Evolutionary conservation across 768 basidiomycete genomes (phyloP), one percentile per base, ranked within the genome.

Genomic region (Agrocybe pediades): DNA sequence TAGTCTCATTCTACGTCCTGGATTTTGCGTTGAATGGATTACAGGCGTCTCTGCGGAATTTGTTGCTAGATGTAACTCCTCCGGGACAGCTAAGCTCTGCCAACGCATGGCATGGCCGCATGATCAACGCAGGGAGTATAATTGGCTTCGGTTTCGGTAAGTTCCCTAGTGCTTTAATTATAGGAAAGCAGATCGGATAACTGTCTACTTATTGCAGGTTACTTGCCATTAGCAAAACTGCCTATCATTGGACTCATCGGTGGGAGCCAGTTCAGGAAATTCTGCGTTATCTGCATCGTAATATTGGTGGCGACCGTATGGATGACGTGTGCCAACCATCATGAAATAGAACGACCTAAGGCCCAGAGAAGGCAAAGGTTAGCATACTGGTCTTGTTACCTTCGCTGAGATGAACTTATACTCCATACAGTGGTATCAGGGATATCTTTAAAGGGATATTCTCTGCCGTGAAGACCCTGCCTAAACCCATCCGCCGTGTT

Each of bases 21-120:
- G 97, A 99, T 70, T 99, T 99, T 65, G 92, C 94, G n/a, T 79
- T 99, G 53, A 99, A 99, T 68, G 97, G 92, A 3, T 71, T 96
- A 42, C 93, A 96, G 78, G 92, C 92, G 2, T 96, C 94, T 9
- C 75, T 98, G 27, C 79, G 95, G 46, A 97, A 97, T 69, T 83
- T 99, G n/a, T 78, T 98, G 11, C 79, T 99, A 54, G 97, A 99
- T 66, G 74, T 96, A 46, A 84, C 92, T 0, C 95, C 97, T 6
- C 83, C 91, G 13, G 83, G 87, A 56, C 96, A 98, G 68, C 82
- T 98, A 11, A 94, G 88, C 51, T 81, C 86, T n/a, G 94, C 89
- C 3, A 99, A 98, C 72, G 97, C 97, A 27, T 99, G 96, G 95
- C 95, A 98, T 57, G 90, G 95, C 42, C 80, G 93, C 56, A 97